Conservation (phyloP, 257 asterid genomes). For the Solanum lycopersicoides region DNA sequence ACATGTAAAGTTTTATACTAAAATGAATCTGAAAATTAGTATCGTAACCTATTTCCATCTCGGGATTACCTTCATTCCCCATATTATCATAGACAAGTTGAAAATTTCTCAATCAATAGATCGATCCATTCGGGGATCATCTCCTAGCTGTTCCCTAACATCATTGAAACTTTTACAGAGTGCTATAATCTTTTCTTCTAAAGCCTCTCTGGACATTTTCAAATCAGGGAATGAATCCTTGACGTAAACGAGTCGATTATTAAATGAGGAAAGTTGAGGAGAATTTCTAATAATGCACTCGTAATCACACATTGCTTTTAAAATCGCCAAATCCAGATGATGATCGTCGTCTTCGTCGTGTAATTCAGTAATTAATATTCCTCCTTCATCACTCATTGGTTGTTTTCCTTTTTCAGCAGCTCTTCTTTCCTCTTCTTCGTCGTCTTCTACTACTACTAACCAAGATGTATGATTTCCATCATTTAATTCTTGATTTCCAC, state of each 20-base stretch:
- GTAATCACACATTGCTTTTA: background rate
- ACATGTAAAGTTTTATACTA: background rate
- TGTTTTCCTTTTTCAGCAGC: background rate
- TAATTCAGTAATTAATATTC: background rate
- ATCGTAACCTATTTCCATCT: background rate
- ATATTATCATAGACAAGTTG: background rate
- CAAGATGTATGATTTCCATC: background rate
- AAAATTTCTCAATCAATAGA: background rate
- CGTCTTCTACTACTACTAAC: background rate
- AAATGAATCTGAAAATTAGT: background rate
- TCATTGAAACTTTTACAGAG: background rate
- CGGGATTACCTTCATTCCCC: background rate
- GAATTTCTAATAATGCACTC: background rate
- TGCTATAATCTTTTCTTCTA: background rate
- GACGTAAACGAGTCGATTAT: background rate
- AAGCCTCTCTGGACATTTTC: background rate
- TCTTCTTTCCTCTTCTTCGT: background rate
- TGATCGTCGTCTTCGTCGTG: background rate
- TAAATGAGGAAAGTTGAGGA: background rate
- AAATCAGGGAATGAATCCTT: background rate
- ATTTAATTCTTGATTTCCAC: background rate
- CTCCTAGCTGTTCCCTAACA: background rate
- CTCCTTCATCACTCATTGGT: background rate
- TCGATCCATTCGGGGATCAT: background rate
- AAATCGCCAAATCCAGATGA: background rate